phyloP scores from a whole-genome alignment of 2,329 filamentous ascomycete genomes.

The Xylariaceae sp. region DNA sequence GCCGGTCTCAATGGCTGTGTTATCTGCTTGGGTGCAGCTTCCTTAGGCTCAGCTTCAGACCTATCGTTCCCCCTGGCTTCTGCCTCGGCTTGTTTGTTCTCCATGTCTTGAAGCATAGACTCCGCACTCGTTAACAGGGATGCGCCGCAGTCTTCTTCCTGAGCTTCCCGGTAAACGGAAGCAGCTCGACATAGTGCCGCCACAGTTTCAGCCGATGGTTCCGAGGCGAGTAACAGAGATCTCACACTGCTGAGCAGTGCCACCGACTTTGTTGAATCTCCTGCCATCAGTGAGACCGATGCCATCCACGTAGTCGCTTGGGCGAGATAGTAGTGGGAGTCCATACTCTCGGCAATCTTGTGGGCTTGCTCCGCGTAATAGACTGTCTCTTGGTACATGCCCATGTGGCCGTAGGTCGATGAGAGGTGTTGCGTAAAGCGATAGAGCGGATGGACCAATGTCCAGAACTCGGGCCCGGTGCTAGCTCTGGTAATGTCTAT shows the following conservation, averaged over 20 bases:
- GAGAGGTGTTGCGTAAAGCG: constrained; percentile 68
- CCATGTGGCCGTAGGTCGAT: constrained; percentile 73
- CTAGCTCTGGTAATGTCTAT: constrained; percentile 18
- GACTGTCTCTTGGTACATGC: constrained; percentile 80
- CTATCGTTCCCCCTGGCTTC: constrained; percentile 19
- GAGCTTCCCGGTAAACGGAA: constrained; percentile 48
- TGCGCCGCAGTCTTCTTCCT: constrained; percentile 39
- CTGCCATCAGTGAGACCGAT: constrained; percentile 51
- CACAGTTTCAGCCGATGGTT: constrained; percentile 40
- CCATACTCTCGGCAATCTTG: constrained; percentile 66
- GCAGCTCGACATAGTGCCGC: constrained; percentile 51
- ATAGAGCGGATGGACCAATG: constrained; percentile 67
- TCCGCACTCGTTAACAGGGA: constrained; percentile 46
- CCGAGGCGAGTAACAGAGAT: constrained; percentile 42
- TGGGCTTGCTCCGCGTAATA: constrained; percentile 83
- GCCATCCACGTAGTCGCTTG: constrained; percentile 52
- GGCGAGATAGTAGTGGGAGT: constrained; percentile 53
- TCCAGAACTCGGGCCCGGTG: constrained; percentile 70
- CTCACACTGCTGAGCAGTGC: constrained; percentile 50
- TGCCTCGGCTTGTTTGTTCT: constrained; percentile 16
- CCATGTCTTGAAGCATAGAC: constrained; percentile 36
- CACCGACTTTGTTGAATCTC: constrained; percentile 52
- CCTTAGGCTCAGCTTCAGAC: constrained; percentile 35
- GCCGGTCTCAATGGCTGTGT: constrained; percentile 18
- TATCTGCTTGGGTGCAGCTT: constrained; percentile 31